Evolutionary conservation across 1,139 yeast species (phyloP), one percentile per base, ranked within the genome.

Genomic region (Hyphopichia fennica): DNA sequence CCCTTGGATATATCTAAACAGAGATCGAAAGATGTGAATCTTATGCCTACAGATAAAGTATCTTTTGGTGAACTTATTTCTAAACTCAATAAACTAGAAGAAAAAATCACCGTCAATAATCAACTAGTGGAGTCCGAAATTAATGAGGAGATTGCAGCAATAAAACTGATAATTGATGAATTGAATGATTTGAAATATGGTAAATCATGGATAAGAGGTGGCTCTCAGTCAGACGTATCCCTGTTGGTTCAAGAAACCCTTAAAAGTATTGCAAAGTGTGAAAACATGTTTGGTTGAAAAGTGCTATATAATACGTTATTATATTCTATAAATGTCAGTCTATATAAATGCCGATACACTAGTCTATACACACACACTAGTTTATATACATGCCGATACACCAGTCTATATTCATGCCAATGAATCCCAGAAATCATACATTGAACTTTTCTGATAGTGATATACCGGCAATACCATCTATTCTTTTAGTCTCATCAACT

Each of bases 121-220:
- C 14, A 30, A 0, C 17, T 41, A 5, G 19, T 59, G 11, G 61
- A 59, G 34, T 39, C 38, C 5, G 45, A 52, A 23, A 55, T 60
- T 13, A 41, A 45, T 11, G 38, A 40, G 9, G 52, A 52, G 34
- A 39, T 62, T 2, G 29, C 41, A 3, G 58, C 56, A 9, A 52
- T 64, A 16, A 49, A 54, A 30, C 33, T 20, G n/a, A 44, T 47
- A 22, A 42, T 57, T 6, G 55, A 50, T 18, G 50, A 52, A 16
- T 44, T 59, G 31, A 53, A 52, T 41, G 58, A 52, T 34, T 49
- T 58, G 40, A 45, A 52, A 29, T 60, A 54, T 41, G 60, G 60
- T 1, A 51, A 50, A 15, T 46, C 56, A 44, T 34, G 47, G 57
- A 14, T 35, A 36, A 17, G 48, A 42, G 25, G 53, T 46, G 38